Conservation (phyloP, 768 basidiomycete species). For the Panellus pusillus region DNA sequence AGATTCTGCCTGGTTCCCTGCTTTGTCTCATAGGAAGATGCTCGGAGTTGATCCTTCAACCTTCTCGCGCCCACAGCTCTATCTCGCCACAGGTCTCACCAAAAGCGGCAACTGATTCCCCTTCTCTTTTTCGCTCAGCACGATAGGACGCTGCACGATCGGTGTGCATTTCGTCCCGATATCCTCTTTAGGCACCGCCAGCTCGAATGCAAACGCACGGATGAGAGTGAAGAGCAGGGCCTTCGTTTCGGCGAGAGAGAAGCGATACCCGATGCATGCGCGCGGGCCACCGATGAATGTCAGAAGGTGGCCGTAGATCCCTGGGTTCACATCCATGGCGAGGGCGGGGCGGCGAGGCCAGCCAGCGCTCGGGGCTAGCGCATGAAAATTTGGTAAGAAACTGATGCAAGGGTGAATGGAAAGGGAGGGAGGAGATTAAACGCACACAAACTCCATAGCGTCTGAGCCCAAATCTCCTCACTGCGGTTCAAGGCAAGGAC, state of each 20-base stretch:
- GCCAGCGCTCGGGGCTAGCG: conserved; percentile 49
- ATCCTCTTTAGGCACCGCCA: conserved; percentile 4
- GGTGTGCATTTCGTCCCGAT: background rate
- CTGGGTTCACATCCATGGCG: conserved; percentile 32
- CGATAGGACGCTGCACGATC: conserved; percentile 8
- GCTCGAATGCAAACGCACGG: conserved; percentile 5
- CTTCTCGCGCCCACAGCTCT: too few species aligned
- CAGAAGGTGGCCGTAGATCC: conserved; percentile 39
- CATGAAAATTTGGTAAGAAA: background rate
- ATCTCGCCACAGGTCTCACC: background rate
- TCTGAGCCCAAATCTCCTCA: conserved; percentile 43
- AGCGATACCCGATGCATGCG: conserved; percentile 38
- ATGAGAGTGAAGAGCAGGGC: conserved; percentile 2
- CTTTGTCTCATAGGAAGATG: too few species aligned
- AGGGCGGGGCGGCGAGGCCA: conserved; percentile 19
- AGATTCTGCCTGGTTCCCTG: too few species aligned
- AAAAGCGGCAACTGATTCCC: conserved; percentile 15
- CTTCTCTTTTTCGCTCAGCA: background rate
- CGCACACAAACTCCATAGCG: conserved; percentile 42
- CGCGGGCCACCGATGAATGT: conserved; percentile 45
- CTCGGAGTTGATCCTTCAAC: too few species aligned
- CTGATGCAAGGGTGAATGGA: background rate
- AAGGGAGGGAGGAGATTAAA: background rate
- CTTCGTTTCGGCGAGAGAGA: conserved; percentile 14
- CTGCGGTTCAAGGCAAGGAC: conserved; percentile 35